phyloP scores from a whole-genome alignment of 1,284 basidiomycete genomes.

The Blastosporella zonata region DNA sequence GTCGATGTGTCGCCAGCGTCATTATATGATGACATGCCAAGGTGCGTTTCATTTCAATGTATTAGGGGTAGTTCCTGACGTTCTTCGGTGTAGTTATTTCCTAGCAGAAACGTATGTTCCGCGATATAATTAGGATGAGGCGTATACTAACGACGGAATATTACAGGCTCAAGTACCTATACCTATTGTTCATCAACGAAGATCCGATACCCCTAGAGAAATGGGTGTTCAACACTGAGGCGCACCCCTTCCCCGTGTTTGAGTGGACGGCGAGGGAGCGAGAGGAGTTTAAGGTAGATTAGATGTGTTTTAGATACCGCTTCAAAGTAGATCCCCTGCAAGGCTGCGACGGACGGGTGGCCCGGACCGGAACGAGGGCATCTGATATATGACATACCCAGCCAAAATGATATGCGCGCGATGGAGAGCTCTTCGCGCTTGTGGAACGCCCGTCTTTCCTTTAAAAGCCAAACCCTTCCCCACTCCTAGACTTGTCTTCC shows the following conservation, averaged over 20 bases:
- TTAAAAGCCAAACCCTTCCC: conserved; percentile 14
- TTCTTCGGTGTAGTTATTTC: conserved; percentile 28
- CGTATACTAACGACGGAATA: conserved; percentile 42
- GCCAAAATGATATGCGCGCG: conserved; percentile 19
- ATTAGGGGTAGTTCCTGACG: not conserved
- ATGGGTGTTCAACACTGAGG: conserved; percentile 88
- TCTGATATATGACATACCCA: conserved; percentile 12
- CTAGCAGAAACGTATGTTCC: conserved; percentile 36
- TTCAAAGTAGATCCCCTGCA: not conserved
- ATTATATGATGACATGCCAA: conserved; percentile 63
- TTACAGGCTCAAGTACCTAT: conserved; percentile 67
- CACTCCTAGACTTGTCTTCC: conserved; percentile 11
- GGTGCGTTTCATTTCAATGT: conserved; percentile 36
- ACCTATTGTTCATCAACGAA: conserved; percentile 60
- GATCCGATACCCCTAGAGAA: conserved; percentile 63
- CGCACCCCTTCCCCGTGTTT: conserved; percentile 77
- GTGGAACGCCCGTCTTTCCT: conserved; percentile 10
- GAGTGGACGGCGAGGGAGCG: conserved; percentile 55
- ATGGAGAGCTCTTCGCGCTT: conserved; percentile 14
- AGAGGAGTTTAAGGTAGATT: conserved; percentile 32
- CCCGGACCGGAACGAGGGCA: conserved; percentile 17
- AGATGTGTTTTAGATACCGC: not conserved
- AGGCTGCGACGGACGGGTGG: conserved; percentile 7
- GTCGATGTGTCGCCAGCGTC: conserved; percentile 40
- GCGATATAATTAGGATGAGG: not conserved